Conservation (phyloP, 225 moss, liverwort and hornwort genomes). For the Takakia lepidozioides region DNA sequence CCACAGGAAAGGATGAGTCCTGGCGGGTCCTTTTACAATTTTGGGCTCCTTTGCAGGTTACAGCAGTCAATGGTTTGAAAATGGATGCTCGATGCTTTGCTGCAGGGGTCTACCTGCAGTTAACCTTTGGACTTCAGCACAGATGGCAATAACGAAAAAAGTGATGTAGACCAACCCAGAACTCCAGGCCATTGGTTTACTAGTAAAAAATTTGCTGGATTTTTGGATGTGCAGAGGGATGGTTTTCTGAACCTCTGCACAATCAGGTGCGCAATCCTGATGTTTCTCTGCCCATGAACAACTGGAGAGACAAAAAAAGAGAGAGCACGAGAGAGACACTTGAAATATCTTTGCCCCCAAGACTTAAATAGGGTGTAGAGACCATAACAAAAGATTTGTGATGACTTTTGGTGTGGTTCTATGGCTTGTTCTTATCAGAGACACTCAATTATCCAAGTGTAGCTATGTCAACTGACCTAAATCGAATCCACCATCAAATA, state of each 20-base stretch:
- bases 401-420: too few relatives aligned
- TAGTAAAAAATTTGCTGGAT: background rate
- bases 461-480: too few relatives aligned
- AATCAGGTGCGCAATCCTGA: slow-evolving; percentile 38
- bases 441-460: background rate
- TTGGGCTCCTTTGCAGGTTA: background rate
- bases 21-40: too few relatives aligned
- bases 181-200: background rate
- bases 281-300: background rate
- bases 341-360: too few relatives aligned
- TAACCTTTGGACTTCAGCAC: background rate
- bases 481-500: too few relatives aligned
- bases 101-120: background rate
- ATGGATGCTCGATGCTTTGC: background rate
- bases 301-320: background rate
- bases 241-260: slow-evolving; percentile 50
- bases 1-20: too few relatives aligned
- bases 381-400: too few relatives aligned
- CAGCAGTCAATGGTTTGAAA: background rate
- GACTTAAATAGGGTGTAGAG: too few relatives aligned
- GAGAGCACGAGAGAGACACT: too few relatives aligned
- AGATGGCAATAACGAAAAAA: background rate
- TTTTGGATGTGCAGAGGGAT: slow-evolving; percentile 29
- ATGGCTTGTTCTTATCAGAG: too few relatives aligned
- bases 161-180: background rate